phyloP scores from a whole-genome alignment of 179 eudicot species.

The Beta macrorhiza region DNA sequence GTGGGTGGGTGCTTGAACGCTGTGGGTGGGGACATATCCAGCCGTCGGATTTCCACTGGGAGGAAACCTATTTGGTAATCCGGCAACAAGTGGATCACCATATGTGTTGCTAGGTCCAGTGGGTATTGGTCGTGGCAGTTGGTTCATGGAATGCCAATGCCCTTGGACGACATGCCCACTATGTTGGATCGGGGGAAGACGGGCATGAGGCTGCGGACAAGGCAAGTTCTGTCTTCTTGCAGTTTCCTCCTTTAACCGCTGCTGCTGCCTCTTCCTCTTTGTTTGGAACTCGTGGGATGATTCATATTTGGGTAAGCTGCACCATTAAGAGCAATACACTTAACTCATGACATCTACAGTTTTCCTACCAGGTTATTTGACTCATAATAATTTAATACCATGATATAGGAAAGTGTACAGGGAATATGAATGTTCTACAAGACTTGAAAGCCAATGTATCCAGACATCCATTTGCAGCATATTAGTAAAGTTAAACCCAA shows the following conservation, averaged over 20 bases:
- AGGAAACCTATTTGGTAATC: slow-evolving; percentile 52
- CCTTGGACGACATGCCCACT: slow-evolving; percentile 48
- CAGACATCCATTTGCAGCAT: not conserved
- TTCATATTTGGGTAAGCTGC: slow-evolving; percentile 79
- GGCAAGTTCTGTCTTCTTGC: slow-evolving; percentile 65
- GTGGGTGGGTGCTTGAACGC: slow-evolving; percentile 39
- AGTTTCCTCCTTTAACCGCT: slow-evolving; percentile 62
- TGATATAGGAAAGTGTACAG: not conserved
- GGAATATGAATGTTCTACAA: not conserved
- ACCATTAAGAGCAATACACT: slow-evolving; percentile 14
- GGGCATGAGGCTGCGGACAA: slow-evolving; percentile 63
- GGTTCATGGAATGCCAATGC: slow-evolving; percentile 39
- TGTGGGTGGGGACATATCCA: slow-evolving; percentile 53
- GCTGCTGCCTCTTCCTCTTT: slow-evolving; percentile 73
- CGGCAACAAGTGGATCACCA: slow-evolving; percentile 53
- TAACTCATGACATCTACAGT: not conserved
- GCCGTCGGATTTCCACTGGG: slow-evolving; percentile 53
- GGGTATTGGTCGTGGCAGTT: slow-evolving; percentile 40
- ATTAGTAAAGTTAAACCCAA: not conserved
- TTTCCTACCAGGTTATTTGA: too few relatives aligned
- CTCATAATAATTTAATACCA: too few relatives aligned
- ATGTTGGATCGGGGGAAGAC: slow-evolving; percentile 67
- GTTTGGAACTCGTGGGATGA: slow-evolving; percentile 84
- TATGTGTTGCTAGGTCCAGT: slow-evolving; percentile 49
- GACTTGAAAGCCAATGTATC: not conserved